These are phyloP conservation scores for Fraxinus cuspidata DNA, from an alignment of 257 asterid genomes.

Conservation along the genomic window DNA sequence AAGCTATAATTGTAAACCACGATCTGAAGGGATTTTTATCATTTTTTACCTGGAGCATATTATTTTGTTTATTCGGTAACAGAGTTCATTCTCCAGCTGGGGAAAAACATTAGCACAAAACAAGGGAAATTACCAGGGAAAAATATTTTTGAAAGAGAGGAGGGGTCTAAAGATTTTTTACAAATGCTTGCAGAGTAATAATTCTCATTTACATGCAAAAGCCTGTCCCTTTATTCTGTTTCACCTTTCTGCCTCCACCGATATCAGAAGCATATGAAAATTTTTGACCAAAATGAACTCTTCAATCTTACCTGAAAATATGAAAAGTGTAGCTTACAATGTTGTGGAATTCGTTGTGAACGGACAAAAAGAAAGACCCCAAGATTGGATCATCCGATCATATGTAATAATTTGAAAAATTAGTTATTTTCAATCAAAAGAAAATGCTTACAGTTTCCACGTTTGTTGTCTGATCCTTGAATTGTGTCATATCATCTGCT, in stretches of 20 bases:
- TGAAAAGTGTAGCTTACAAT: neutral
- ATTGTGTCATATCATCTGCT: neutral
- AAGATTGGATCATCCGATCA: neutral
- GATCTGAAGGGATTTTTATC: too few relatives aligned
- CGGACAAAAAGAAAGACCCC: neutral
- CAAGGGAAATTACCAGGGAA: neutral
- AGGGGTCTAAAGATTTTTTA: neutral
- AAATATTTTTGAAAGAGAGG: neutral
- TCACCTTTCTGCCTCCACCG: constrained; percentile 11
- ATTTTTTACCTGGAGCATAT: too few relatives aligned
- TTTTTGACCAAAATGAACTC: constrained; percentile 45
- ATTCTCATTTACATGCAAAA: neutral
- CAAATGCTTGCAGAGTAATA: neutral
- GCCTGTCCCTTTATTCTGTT: neutral
- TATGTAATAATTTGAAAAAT: neutral
- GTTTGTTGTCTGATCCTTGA: constrained; percentile 17
- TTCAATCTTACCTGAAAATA: constrained; percentile 31
- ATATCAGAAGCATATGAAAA: constrained; percentile 35
- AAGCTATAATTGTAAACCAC: too few relatives aligned
- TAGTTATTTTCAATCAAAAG: neutral
- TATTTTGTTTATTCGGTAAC: neutral
- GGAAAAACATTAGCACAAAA: neutral
- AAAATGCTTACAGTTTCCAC: constrained; percentile 28
- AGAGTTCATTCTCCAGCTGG: neutral
- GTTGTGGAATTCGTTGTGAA: too few relatives aligned